Evolutionary conservation across 2,329 filamentous ascomycete genomes (phyloP).

Genomic region (Fusarium sp.): DNA sequence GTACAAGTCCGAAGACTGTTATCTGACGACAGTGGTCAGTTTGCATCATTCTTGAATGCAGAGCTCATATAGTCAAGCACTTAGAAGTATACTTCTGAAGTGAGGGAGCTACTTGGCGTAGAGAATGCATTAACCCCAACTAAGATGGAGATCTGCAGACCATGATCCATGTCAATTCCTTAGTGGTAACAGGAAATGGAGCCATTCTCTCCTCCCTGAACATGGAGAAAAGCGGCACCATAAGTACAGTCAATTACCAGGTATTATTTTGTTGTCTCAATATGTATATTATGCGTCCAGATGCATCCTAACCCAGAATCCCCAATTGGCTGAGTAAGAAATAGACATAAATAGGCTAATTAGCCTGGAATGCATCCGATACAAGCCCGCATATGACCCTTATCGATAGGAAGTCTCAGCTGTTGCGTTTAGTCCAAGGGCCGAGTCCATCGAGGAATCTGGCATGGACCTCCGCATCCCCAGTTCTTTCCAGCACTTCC

Average conservation of each 20-base stretch:
- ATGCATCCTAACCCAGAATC: rapidly evolving
- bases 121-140: neutral
- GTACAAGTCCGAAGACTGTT: neutral
- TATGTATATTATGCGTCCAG: rapidly evolving
- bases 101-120: neutral
- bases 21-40: neutral
- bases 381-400: rapidly evolving
- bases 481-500: slow-evolving; percentile 23
- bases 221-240: neutral
- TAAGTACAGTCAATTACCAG: neutral
- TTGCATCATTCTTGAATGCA: neutral
- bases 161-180: neutral
- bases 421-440: slow-evolving; percentile 24
- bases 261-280: neutral
- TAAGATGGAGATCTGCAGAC: neutral
- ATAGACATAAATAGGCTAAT: rapidly evolving
- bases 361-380: neutral
- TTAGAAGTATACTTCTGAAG: neutral
- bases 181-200: neutral
- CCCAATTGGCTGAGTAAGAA: neutral
- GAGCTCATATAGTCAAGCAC: neutral
- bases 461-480: slow-evolving; percentile 1
- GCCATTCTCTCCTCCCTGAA: rapidly evolving
- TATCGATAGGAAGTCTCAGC: neutral
- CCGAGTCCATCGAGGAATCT: slow-evolving; percentile 17